Conservation (phyloP, 2,329 filamentous ascomycete genomes). For the Phyllosticta citribraziliensis region DNA sequence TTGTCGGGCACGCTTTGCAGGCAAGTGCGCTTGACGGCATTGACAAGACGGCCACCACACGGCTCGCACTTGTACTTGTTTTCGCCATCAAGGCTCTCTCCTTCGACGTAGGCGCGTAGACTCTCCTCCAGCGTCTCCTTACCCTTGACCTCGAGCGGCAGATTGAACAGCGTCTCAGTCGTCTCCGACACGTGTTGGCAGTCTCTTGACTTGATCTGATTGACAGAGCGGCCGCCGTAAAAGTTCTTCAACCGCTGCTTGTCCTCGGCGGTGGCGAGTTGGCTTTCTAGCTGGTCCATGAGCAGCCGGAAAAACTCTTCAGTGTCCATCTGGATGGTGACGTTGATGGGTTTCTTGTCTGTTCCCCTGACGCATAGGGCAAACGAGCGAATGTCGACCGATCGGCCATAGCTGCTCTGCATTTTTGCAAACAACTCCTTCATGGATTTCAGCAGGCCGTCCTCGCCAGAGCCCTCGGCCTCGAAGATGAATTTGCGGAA, state of each 20-base stretch:
- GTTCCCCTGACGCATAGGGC: constrained; percentile 72
- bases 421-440: constrained; percentile 75
- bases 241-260: constrained; percentile 70
- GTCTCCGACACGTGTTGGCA: constrained; percentile 89
- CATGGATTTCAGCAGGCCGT: constrained; percentile 60
- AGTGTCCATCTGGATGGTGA: constrained; percentile 90
- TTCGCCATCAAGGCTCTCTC: constrained; percentile 93
- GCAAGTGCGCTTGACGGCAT: constrained; percentile 87
- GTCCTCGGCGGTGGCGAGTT: constrained; percentile 57
- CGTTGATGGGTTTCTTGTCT: constrained; percentile 73
- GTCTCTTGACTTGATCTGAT: constrained; percentile 91
- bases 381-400: constrained; percentile 61
- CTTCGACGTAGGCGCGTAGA: constrained; percentile 87
- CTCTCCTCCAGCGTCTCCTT: constrained; percentile 78
- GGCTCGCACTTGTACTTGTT: constrained; percentile 97
- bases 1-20: constrained; percentile 89
- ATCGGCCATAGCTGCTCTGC: constrained; percentile 70
- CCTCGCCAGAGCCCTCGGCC: constrained; percentile 42
- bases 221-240: constrained; percentile 83
- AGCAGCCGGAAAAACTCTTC: constrained; percentile 95
- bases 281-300: constrained; percentile 82
- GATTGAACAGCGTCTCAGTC: constrained; percentile 82
- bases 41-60: constrained; percentile 72
- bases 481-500: constrained; percentile 77
- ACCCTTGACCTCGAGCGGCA: constrained; percentile 93